phyloP scores from a whole-genome alignment of 352 stramenopile species.

The Phytopythium cucurbitacearum region DNA sequence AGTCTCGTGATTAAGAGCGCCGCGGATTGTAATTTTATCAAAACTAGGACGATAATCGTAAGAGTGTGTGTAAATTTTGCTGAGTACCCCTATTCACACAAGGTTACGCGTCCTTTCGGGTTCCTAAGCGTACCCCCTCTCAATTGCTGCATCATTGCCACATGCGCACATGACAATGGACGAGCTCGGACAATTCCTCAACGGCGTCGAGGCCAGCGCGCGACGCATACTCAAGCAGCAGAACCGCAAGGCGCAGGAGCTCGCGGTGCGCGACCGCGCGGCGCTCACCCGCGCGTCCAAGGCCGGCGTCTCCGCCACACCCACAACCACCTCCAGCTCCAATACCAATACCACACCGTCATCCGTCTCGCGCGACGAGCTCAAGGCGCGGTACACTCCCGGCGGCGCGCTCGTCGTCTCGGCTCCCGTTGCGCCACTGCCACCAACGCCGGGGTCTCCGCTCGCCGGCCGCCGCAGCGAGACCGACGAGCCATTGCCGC shows the following conservation, averaged over 20 bases:
- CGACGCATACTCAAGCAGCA: slow-evolving; percentile 81
- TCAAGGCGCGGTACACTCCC: slow-evolving; percentile 50
- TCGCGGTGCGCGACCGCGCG: slow-evolving; percentile 37
- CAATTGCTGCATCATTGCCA: neutral
- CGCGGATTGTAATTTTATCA: no score
- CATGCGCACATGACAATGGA: slow-evolving; percentile 27
- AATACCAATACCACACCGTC: slow-evolving; percentile 12
- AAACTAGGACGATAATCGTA: no score
- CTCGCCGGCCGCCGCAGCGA: slow-evolving; percentile 16
- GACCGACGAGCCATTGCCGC: slow-evolving; percentile 3
- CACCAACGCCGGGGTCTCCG: slow-evolving; percentile 14
- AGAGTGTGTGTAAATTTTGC: no score
- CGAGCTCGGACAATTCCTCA: slow-evolving; percentile 77
- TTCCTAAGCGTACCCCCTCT: neutral
- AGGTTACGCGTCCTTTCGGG: no score
- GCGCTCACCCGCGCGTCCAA: slow-evolving; percentile 21
- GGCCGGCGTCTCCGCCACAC: slow-evolving; percentile 18
- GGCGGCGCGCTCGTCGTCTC: slow-evolving; percentile 49
- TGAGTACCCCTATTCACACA: no score
- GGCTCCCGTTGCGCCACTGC: slow-evolving; percentile 17
- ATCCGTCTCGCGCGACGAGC: slow-evolving; percentile 44
- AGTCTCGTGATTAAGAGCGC: no score
- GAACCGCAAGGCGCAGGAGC: slow-evolving; percentile 71
- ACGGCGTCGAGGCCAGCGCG: slow-evolving; percentile 67
- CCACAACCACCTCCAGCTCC: slow-evolving; percentile 9